Conservation (phyloP, 306 rosid genomes). For the Begonia fuchsioides region DNA sequence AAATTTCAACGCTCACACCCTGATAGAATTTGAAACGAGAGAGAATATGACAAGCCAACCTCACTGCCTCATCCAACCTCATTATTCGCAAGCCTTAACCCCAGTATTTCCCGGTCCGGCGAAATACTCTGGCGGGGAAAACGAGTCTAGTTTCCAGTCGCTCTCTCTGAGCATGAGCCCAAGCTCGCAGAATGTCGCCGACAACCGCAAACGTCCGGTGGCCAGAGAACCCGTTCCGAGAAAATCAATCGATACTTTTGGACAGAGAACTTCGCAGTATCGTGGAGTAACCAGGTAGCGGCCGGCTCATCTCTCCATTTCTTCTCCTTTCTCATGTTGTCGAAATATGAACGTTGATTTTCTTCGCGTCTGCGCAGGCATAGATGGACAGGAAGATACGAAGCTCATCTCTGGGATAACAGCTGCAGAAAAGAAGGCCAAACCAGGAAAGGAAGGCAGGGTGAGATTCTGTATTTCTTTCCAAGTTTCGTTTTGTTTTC, state of each 20-base stretch:
- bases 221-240: constrained; percentile 67
- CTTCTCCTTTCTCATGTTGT: neutral
- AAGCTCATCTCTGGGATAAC: constrained; percentile 98
- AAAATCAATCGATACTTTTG: constrained; percentile 87
- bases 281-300: constrained; percentile 87
- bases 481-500: too few relatives aligned
- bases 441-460: constrained; percentile 99
- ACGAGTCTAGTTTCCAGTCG: constrained; percentile 44
- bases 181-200: constrained; percentile 24
- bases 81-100: constrained; percentile 22
- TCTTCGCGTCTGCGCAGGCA: constrained; percentile 37
- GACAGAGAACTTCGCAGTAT: constrained; percentile 93
- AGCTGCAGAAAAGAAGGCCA: constrained; percentile 99
- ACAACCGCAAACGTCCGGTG: constrained; percentile 43
- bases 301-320: neutral
- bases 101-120: neutral
- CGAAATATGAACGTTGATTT: neutral
- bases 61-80: neutral
- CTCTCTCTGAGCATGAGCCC: constrained; percentile 66
- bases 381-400: constrained; percentile 99
- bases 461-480: constrained; percentile 16
- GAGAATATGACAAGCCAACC: neutral
- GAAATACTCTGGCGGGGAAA: constrained; percentile 11
- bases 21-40: neutral
- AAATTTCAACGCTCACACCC: neutral